Evolutionary conservation across 2,329 filamentous ascomycete species (phyloP).

Genomic region (Verticillium longisporum): DNA sequence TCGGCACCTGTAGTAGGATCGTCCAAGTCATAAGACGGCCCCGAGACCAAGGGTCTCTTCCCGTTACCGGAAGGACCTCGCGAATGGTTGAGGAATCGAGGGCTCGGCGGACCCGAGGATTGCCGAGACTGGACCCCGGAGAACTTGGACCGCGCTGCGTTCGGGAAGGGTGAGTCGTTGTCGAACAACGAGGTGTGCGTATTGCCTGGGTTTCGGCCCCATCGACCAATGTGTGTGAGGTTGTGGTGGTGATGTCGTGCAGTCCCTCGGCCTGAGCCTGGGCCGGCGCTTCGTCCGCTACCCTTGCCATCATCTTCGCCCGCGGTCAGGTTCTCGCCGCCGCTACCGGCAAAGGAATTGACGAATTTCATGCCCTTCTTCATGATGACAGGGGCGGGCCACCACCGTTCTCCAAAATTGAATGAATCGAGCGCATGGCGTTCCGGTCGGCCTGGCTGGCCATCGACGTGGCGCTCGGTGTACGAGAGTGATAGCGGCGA

Average conservation of each 20-base stretch:
- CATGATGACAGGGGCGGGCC: constrained; percentile 39
- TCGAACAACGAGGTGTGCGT: constrained; percentile 67
- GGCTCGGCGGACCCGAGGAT: constrained; percentile 64
- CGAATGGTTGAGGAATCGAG: constrained; percentile 41
- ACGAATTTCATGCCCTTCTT: constrained; percentile 98
- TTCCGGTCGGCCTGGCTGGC: constrained; percentile 60
- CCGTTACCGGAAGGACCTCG: constrained; percentile 13
- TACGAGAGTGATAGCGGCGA: constrained; percentile 85
- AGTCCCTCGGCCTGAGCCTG: constrained; percentile 58
- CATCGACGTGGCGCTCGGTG: constrained; percentile 87
- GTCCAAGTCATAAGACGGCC: constrained; percentile 71
- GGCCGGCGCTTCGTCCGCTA: constrained; percentile 48
- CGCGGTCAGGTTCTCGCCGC: constrained; percentile 43
- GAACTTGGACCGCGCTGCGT: constrained; percentile 57
- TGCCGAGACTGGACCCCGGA: constrained; percentile 50
- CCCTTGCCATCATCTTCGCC: constrained; percentile 64
- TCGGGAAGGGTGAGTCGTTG: constrained; percentile 71
- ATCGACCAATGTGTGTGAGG: constrained; percentile 59
- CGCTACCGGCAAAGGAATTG: constrained; percentile 64
- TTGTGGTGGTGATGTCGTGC: constrained; percentile 76
- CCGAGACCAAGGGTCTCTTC: constrained; percentile 42
- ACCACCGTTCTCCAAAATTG: constrained; percentile 53
- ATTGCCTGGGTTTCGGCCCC: constrained; percentile 63
- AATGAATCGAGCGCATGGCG: constrained; percentile 57
- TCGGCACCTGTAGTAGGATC: constrained; percentile 67